Base-by-base conservation (phyloP, 805 yeast genomes). In the Cyberlindnera lachancei region DNA sequence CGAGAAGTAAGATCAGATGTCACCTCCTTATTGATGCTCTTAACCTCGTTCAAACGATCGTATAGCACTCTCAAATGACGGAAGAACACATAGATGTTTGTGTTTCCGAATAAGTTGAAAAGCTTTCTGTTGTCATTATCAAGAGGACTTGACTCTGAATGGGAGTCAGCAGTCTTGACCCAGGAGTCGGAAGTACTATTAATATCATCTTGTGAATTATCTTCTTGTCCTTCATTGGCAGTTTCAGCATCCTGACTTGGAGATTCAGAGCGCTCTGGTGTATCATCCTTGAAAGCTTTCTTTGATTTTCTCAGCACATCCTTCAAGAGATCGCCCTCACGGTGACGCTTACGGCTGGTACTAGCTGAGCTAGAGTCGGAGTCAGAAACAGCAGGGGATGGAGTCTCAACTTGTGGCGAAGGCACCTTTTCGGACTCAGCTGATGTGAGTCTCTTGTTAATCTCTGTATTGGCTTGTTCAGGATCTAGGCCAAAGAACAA, bases 11-110 rank as follows among this genome's bases (percentile, higher is more conserved):
- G 68, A 35, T 90, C 96, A 25, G 66, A 62, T n/a, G 80, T 66
- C 4, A 83, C 94, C n/a, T 60, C 72, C 3, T 65, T 70, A 50
- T 84, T 79, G 60, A 83, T 63, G 12, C 59, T 56, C 60, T 90
- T 90, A 33, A 88, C 75, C 49, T 87, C 95, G 16, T 63, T 59
- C 36, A 92, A 63, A 46, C 99, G 73, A 48, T 75, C 82, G 54
- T 85, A 90, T 15, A 92, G 58, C 3, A 85, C 82, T 41, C 84
- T 76, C 53, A 88, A 64, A 45, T 82, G 81, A 45, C 98, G 83
- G 72, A 87, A 74, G 48, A 92, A 87, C 21, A 87, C 83, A 52
- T 92, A 92, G 23, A 88, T 73, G 36, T 88, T 78, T 5, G 95
- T 79, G 57, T 90, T 88, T 40, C 84, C 85, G 64, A 90, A 92